Evolutionary conservation across 192 early-diverging fungal genomes (phyloP).

Genomic region (Backusella morwellensis): DNA sequence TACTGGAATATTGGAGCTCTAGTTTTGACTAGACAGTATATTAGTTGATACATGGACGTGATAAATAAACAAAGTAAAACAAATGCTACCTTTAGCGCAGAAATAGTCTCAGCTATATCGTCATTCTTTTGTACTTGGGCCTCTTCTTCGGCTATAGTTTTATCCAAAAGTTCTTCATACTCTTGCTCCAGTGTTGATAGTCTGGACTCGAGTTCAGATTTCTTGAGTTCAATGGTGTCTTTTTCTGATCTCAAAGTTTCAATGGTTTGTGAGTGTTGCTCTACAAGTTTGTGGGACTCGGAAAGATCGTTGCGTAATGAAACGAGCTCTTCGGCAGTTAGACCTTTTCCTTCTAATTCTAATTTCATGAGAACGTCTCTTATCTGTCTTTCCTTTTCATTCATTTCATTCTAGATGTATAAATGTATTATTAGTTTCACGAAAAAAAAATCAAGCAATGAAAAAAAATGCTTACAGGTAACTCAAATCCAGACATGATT

Average conservation of each 20-base stretch:
- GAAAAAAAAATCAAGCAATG: background rate
- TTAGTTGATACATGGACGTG: background rate
- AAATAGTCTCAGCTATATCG: constrained; percentile 69
- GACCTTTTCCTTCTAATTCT: constrained; percentile 43
- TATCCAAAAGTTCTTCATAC: constrained; percentile 79
- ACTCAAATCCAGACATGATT: constrained; percentile 82
- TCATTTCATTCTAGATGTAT: constrained; percentile 57
- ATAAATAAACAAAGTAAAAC: background rate
- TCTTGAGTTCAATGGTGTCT: constrained; percentile 50
- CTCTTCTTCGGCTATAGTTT: constrained; percentile 69
- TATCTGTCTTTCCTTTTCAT: constrained; percentile 74
- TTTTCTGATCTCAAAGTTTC: constrained; percentile 61
- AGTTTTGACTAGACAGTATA: constrained; percentile 55
- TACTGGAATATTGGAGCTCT: constrained; percentile 80
- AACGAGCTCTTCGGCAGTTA: constrained; percentile 62
- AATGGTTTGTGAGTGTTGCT: constrained; percentile 65
- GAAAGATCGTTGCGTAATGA: constrained; percentile 70
- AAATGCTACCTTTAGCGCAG: constrained; percentile 65
- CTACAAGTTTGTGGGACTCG: constrained; percentile 60
- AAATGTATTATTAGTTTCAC: background rate
- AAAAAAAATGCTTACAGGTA: constrained; percentile 45
- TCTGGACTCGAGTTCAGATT: constrained; percentile 67
- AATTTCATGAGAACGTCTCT: constrained; percentile 66
- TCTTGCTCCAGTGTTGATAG: constrained; percentile 71
- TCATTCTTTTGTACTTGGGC: constrained; percentile 47